phyloP scores from a whole-genome alignment of 2,329 filamentous ascomycete species.

The Colletotrichum limetticola region DNA sequence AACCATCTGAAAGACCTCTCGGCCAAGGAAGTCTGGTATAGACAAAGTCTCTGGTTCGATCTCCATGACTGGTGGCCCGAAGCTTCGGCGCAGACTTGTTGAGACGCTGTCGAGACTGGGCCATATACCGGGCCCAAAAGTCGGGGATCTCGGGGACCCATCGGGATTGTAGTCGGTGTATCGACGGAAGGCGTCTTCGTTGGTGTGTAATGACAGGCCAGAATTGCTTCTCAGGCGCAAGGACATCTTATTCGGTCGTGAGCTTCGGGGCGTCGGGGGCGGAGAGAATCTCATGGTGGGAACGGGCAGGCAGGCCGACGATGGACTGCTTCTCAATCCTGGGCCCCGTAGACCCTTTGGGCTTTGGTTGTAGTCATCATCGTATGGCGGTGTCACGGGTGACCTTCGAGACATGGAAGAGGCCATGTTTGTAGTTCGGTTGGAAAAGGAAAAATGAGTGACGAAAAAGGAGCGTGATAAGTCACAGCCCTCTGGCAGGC shows the following conservation, averaged over 20 bases:
- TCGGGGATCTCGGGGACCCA: constrained; percentile 45
- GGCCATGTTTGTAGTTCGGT: constrained; percentile 2
- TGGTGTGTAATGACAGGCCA: constrained; percentile 56
- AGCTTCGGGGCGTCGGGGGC: constrained; percentile 38
- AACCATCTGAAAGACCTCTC: constrained; percentile 61
- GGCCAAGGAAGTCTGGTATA: constrained; percentile 59
- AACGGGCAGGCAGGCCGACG: not conserved
- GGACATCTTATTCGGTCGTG: constrained; percentile 38
- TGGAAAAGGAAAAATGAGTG: constrained; percentile 7
- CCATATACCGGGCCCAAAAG: constrained; percentile 33
- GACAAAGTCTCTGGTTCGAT: constrained; percentile 35
- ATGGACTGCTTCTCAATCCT: not conserved
- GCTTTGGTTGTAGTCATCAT: constrained; percentile 8
- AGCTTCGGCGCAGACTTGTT: constrained; percentile 29
- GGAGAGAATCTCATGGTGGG: constrained; percentile 38
- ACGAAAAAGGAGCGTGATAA: constrained; percentile 10
- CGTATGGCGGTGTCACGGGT: constrained; percentile 32
- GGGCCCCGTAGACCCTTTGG: constrained; percentile 1
- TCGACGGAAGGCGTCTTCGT: constrained; percentile 54
- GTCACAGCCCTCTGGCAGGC: constrained; percentile 3
- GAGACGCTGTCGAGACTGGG: constrained; percentile 37
- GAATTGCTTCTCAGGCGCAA: constrained; percentile 56
- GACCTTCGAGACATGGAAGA: constrained; percentile 19
- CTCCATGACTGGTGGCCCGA: constrained; percentile 16
- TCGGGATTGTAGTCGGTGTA: constrained; percentile 58